Evolutionary conservation across 176 grass and related monocot genomes (phyloP), one percentile per base, ranked within the genome.

Genomic region (Chloris gayana): DNA sequence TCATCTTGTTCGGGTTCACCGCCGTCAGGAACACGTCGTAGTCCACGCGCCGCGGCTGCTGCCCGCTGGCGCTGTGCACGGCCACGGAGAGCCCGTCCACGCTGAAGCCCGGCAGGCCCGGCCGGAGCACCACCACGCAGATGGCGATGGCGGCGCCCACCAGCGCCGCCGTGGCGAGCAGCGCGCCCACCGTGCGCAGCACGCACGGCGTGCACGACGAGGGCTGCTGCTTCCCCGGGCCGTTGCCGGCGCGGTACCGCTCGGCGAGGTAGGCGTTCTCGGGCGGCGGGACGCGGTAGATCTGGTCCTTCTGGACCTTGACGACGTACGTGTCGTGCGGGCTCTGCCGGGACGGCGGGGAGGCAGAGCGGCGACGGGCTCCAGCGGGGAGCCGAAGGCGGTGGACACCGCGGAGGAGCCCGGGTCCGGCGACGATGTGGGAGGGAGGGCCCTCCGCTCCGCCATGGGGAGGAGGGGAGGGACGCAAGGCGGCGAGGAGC

Each of bases 261-360:
- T 97, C 91, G 46, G 79, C 89, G 75, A 94, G 73, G 60, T 70
- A 77, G 1, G 94, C 94, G 83, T 97, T 97, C 87, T 97, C 91
- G 12, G 94, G 94, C 1, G 94, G 94, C 19, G 94, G 94, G 17
- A 97, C 80, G 19, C 84, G 91, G 89, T 94, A 97, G 82, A 97
- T 88, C 79, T 97, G 94, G 22, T 97, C 94, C 87, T 97, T 97
- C 14, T 88, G 91, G 22, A 97, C 89, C 39, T 94, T 80, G 69
- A 97, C 87, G 45, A 97, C 74, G 85, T 97, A 97, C 25, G 89
- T 97, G 35, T 88, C 79, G 45, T 29, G 69, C 63, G 22, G 17
- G 42, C 34, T 59, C 9, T 1, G 47, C 15, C 47, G 47, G 32
- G 41, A 12, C 13, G 6, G 58, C 0, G 80, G 70, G 19, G 63